phyloP scores from a whole-genome alignment of 192 early-diverging fungal genomes.

The Coemansia sp. region DNA sequence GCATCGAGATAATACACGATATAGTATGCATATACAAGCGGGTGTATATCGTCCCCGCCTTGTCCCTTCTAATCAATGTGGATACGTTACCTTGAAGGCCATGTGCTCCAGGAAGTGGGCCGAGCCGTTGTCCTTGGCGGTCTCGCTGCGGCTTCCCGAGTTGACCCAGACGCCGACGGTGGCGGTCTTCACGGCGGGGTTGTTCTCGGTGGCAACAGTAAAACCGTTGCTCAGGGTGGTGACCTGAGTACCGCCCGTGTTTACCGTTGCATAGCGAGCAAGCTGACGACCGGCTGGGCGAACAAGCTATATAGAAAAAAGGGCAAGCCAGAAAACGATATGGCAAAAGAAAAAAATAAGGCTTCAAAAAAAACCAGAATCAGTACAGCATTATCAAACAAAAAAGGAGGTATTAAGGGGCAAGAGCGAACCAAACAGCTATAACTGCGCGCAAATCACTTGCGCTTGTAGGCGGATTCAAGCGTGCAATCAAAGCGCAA shows the following conservation, averaged over 20 bases:
- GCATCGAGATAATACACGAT: too few relatives aligned
- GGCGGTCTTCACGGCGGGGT: slow-evolving; percentile 76
- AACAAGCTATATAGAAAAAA: slow-evolving; percentile 31
- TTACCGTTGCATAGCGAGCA: slow-evolving; percentile 49
- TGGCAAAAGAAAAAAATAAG: not conserved
- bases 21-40: too few relatives aligned
- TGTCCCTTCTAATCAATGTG: too few relatives aligned
- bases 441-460: too few relatives aligned
- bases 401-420: too few relatives aligned
- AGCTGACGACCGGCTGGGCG: slow-evolving; percentile 42
- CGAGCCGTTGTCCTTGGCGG: slow-evolving; percentile 81
- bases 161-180: slow-evolving; percentile 90
- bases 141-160: slow-evolving; percentile 83
- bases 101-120: slow-evolving; percentile 99
- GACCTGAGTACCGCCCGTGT: slow-evolving; percentile 57
- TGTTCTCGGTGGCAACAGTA: slow-evolving; percentile 78
- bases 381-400: not conserved
- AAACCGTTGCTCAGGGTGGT: slow-evolving; percentile 76
- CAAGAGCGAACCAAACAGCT: too few relatives aligned
- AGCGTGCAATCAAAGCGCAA: too few relatives aligned
- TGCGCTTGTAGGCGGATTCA: too few relatives aligned
- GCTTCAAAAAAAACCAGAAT: not conserved
- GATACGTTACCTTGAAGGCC: slow-evolving; percentile 79
- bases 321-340: not conserved
- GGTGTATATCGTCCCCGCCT: too few relatives aligned